Evolutionary conservation across 805 yeast genomes (phyloP), one percentile per base, ranked within the genome.

Genomic region (Saturnispora besseyi): DNA sequence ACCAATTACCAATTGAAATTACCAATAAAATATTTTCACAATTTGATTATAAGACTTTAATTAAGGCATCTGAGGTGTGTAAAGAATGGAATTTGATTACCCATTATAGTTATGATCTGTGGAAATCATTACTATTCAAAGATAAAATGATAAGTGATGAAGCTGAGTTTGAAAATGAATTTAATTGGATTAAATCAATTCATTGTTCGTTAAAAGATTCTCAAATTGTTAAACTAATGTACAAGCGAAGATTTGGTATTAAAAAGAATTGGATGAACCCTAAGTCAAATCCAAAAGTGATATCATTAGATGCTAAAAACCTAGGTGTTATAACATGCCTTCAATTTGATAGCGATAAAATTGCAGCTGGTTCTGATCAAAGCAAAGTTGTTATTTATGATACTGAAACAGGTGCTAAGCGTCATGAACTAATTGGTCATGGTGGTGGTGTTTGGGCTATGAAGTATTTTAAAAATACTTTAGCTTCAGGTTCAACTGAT

Each of bases 401-500:
- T 55, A 81, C 96, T 0, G 70, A 73, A 30, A 79, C 85, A 1
- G 97, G 97, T 5, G 68, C 70, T 40, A 71, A 83, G 46, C 59
- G 81, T 8, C 71, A 76, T 40, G 80, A 81, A 5, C 72, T 93
- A 41, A 72, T 75, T 41, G 97, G 96, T 7, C 99, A 93, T 62
- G 95, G 85, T 49, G 99, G 99, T 42, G 99, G 99, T 37, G 99
- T 93, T 5, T 93, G 99, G 99, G 98, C 99, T 1, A 74, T 93
- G 63, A 88, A 91, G 66, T 90, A 89, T 62, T 73, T 78, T 49
- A 89, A 87, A 22, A 80, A 82, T 59, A 87, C 89, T 8, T 72
- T 93, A 42, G 96, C 91, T 1, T 85, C 95, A 52, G 99, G 98
- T 0, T 84, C 96, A 2, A 91, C 97, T 0, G 99, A 93, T 67